Conservation (phyloP, 2,329 filamentous ascomycete genomes). For the Aspergillus alliaceus region DNA sequence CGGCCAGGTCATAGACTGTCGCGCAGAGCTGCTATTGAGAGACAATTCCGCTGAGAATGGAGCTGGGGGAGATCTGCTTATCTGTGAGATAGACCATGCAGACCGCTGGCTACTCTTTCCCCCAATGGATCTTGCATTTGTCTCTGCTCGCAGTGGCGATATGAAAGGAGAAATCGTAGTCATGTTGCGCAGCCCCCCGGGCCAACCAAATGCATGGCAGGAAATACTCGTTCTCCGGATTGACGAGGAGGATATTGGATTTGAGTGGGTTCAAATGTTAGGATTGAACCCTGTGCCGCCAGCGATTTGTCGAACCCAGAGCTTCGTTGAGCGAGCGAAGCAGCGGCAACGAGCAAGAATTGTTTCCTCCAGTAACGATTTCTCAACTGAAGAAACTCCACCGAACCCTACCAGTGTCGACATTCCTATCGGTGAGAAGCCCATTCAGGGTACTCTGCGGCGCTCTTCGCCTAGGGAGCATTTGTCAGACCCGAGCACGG, state of each 20-base stretch:
- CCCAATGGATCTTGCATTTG: conserved; percentile 69
- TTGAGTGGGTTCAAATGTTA: conserved; percentile 89
- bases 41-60: conserved; percentile 71
- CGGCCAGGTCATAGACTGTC: conserved; percentile 85
- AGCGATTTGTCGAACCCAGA: conserved; percentile 54
- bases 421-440: conserved; percentile 61
- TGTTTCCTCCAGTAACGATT: conserved; percentile 20
- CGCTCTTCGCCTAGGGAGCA: conserved; percentile 31
- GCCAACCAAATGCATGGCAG: conserved; percentile 68
- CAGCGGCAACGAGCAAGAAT: conserved; percentile 31
- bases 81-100: conserved; percentile 80
- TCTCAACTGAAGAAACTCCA: conserved; percentile 36
- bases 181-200: conserved; percentile 76
- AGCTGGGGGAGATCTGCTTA: conserved; percentile 78
- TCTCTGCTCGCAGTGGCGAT: conserved; percentile 80
- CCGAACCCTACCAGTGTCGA: conserved; percentile 57
- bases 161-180: conserved; percentile 71
- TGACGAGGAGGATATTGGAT: conserved; percentile 72
- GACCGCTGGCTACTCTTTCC: conserved; percentile 86
- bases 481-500: conserved; percentile 33
- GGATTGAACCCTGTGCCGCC: conserved; percentile 64
- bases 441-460: conserved; percentile 48
- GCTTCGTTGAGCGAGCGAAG: conserved; percentile 50
- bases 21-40: conserved; percentile 80
- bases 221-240: conserved; percentile 78